These are phyloP conservation scores for Aquilaria agallochum DNA, from an alignment of 441 rosid genomes.

Conservation along the genomic window DNA sequence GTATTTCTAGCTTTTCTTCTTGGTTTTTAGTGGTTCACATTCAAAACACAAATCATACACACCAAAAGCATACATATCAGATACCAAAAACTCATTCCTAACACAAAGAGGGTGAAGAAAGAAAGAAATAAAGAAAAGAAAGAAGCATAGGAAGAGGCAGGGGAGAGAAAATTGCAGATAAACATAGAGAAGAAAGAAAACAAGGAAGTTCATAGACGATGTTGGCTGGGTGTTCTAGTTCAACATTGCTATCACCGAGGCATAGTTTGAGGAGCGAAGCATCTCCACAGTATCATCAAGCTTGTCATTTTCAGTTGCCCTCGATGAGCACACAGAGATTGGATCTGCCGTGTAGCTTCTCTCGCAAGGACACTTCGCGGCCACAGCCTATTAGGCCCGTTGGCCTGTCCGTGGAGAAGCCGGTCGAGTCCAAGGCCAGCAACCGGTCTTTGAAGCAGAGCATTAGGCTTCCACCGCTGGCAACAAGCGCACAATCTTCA, in stretches of 20 bases:
- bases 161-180: conserved; percentile 43
- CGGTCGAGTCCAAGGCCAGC: conserved; percentile 53
- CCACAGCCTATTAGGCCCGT: conserved; percentile 70
- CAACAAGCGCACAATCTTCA: conserved; percentile 37
- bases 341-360: conserved; percentile 83
- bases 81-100: conserved; percentile 13
- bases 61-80: conserved; percentile 18
- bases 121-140: conserved; percentile 11
- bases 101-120: conserved; percentile 32
- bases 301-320: conserved; percentile 71
- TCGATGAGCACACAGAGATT: conserved; percentile 97
- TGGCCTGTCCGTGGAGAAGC: conserved; percentile 65
- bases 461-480: conserved; percentile 83
- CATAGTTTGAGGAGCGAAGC: conserved; percentile 94
- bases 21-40: conserved; percentile 40
- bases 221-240: conserved; percentile 99
- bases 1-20: conserved; percentile 15
- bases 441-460: conserved; percentile 74
- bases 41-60: conserved; percentile 22
- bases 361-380: conserved; percentile 69
- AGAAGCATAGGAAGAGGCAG: conserved; percentile 32
- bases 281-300: conserved; percentile 56
- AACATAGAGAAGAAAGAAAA: conserved; percentile 18
- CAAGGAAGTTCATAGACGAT: conserved; percentile 60
- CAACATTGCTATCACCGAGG: conserved; percentile 94